Percentiles rank a stretch among this genome's conserved stretches.
These are phyloP conservation scores for Phaeotremella fagi DNA, from an alignment of 768 basidiomycete species.

Conservation along the genomic window DNA sequence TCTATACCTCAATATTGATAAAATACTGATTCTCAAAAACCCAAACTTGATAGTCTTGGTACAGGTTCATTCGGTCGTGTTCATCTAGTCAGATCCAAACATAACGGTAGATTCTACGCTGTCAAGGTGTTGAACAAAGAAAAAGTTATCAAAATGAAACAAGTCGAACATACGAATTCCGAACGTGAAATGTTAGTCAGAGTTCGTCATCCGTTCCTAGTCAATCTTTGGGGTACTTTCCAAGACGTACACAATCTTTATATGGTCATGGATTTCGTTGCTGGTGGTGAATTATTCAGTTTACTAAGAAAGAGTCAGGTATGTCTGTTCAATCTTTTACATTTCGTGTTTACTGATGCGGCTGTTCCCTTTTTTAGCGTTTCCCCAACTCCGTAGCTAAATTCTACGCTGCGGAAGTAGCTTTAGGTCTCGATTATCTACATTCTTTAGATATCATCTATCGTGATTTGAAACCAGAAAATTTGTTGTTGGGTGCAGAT, in stretches of 20 bases:
- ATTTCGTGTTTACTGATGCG: too few relatives aligned
- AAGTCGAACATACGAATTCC: slow-evolving; percentile 51
- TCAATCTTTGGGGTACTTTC: slow-evolving; percentile 86
- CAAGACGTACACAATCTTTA: slow-evolving; percentile 49
- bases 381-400: slow-evolving; percentile 51
- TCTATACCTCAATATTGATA: too few relatives aligned
- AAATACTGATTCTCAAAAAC: too few relatives aligned
- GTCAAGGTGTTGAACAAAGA: slow-evolving; percentile 93
- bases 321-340: too few relatives aligned
- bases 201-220: slow-evolving; percentile 59
- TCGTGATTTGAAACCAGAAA: slow-evolving; percentile 53
- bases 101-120: slow-evolving; percentile 93
- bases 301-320: slow-evolving; percentile 85
- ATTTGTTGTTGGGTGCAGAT: slow-evolving; percentile 85
- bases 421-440: slow-evolving; percentile 49
- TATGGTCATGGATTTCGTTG: slow-evolving; percentile 52
- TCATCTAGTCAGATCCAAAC: slow-evolving; percentile 69
- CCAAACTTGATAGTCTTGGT: slow-evolving; percentile 44
- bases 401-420: slow-evolving; percentile 50
- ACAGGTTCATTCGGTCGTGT: slow-evolving; percentile 49
- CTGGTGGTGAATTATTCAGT: slow-evolving; percentile 60
- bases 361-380: slow-evolving; percentile 34
- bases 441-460: slow-evolving; percentile 51
- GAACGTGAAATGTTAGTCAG: slow-evolving; percentile 50
- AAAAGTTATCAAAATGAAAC: slow-evolving; percentile 66